phyloP scores from a whole-genome alignment of 306 rosid genomes.

The Cyamopsis tetragonoloba region DNA sequence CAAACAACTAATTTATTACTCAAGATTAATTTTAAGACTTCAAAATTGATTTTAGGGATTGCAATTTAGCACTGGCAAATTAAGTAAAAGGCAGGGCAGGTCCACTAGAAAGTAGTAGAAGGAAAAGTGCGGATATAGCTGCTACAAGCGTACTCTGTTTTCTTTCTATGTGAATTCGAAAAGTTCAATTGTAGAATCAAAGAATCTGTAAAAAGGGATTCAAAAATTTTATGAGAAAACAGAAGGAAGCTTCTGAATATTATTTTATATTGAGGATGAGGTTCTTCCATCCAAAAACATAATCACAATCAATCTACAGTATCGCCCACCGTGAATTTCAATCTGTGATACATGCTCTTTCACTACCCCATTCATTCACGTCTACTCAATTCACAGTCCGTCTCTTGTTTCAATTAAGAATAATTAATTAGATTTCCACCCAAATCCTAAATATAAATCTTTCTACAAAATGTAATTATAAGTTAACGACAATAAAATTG shows the following conservation, averaged over 20 bases:
- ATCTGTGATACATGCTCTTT: neutral
- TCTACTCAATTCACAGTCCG: neutral
- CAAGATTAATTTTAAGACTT: no score
- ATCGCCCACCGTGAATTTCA: neutral
- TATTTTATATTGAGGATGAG: conserved; percentile 5
- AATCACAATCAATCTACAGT: neutral
- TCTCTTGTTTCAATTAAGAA: neutral
- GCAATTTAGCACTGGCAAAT: neutral
- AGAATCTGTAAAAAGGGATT: conserved; percentile 22
- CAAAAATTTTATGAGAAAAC: neutral
- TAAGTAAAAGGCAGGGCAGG: neutral
- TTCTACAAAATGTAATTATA: no score
- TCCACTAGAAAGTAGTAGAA: neutral
- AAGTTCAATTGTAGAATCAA: conserved; percentile 20
- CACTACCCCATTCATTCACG: no score
- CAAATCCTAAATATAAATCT: neutral
- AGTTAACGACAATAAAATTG: no score
- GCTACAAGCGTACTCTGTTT: neutral
- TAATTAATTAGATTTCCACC: neutral
- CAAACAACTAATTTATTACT: no score
- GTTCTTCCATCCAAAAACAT: conserved; percentile 22
- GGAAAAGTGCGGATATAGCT: conserved; percentile 3
- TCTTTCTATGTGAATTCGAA: neutral
- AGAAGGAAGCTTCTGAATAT: conserved; percentile 2
- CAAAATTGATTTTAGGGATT: no score